Base-by-base conservation (phyloP, 2,329 filamentous ascomycete species). In the Penicillium sp. region DNA sequence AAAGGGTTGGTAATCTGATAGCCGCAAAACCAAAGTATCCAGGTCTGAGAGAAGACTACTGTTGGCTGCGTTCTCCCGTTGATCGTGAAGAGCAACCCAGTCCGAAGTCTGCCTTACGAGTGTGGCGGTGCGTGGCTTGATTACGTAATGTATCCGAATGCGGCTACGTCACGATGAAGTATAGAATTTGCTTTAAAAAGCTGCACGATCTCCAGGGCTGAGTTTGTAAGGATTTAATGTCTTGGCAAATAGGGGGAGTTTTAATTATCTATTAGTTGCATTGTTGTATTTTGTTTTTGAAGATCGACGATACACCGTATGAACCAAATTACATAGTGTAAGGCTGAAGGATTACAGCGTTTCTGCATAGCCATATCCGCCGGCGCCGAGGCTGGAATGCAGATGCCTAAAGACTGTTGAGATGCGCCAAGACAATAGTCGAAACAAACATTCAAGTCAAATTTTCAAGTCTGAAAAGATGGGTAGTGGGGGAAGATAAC, bases 91-190 rank as follows among this genome's bases (percentile, higher is more conserved):
- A 55, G 10, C 21, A 44, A 23, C n/a, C n/a, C 13, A 42, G 19
- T 42, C 21, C 35, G 35, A 42, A 53, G 50, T 53, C 43, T 27
- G 50, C 55, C 45, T 51, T 50, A 52, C 23, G 35, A 7, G 26
- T 58, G 62, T 61, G 58, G 60, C 62, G 55, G 43, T 56, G 55
- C 43, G 27, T 33, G 47, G 51, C 54, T 39, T 33, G 14, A 33
- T 51, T 54, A 53, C 14, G 13, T 46, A 35, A 46, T 43, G 50
- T 23, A 27, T 39, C 60, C 58, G 50, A 48, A 61, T 64, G 60
- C 60, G 58, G 63, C 50, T 58, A 65, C 63, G 63, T 63, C 61
- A 63, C 53, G 47, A 63, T 16, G 27, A 33, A 29, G 45, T 48
- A 44, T 23, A 29, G 25, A 26, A 48, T 48, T 48, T 46, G 23